Evolutionary conservation across 139 green algal species (phyloP), one percentile per base, ranked within the genome.

Genomic region (Auxenochlorella protothecoides): DNA sequence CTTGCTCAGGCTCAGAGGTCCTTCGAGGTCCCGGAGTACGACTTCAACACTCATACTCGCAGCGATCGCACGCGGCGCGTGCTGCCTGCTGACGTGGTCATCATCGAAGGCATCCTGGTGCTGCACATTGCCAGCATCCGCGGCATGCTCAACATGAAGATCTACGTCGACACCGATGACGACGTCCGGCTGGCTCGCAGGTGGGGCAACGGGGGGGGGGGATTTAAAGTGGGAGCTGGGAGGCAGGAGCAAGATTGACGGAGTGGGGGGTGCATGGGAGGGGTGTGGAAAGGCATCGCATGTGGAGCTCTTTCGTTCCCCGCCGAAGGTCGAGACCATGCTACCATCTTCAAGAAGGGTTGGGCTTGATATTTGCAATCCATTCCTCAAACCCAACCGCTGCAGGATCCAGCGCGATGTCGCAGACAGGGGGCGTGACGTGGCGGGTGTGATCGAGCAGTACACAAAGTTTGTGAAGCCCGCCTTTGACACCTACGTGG

Each of bases 71-170:
- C 76, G 9, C 84, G 81, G 8, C 69, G 72, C 5, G 81, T 96
- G n/a, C 78, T 93, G n/a, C 86, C 89, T 0, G 93, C 89, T 16
- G 90, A 97, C 67, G 93, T 99, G 61, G 85, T 98, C 55, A 92
- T 99, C 65, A 77, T 99, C 4, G 94, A 99, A 78, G 94, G 94
- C 76, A 98, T 98, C 79, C 80, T 98, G 69, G 90, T 97, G 72
- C 84, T 98, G 68, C 85, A 93, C 77, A 92, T 96, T 74, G 74
- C 85, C 71, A 75, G 86, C 44, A 72, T 98, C 15, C 78, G 92
- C 5, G 65, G 78, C 4, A 68, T 91, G 82, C 85, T 96, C 60
- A 95, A 97, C 83, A 97, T 98, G 94, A 96, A 96, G 83, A 76
- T 90, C 12, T 92, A 83, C 72, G 86, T 92, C 53, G 83, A 88